Percentiles rank a stretch among this genome's conserved stretches.
phyloP scores from a whole-genome alignment of 192 early-diverging fungal genomes.

The Endogone sp. region DNA sequence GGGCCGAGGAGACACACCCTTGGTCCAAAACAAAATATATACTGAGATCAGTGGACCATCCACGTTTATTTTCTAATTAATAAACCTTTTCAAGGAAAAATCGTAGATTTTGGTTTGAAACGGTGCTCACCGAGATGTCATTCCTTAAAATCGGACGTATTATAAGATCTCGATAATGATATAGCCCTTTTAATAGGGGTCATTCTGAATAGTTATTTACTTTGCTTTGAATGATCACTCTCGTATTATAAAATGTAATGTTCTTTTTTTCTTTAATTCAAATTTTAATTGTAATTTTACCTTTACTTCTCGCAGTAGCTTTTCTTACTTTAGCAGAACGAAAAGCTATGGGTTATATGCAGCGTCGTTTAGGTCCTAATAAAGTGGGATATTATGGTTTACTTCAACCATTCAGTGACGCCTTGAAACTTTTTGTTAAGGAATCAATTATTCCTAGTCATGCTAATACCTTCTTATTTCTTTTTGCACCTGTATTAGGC shows the following conservation, averaged over 20 bases:
- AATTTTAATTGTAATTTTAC: constrained; percentile 39
- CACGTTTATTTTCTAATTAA: too few species aligned
- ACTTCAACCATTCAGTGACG: constrained; percentile 54
- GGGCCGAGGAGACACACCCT: too few species aligned
- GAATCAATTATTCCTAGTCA: constrained; percentile 36
- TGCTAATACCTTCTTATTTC: constrained; percentile 5
- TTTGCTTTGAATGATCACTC: too few species aligned
- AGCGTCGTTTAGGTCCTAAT: constrained; percentile 45
- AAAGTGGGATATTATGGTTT: constrained; percentile 46
- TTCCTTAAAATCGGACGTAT: too few species aligned
- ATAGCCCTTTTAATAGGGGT: too few species aligned
- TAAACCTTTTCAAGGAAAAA: too few species aligned
- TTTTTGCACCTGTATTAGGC: background rate
- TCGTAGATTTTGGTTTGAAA: too few species aligned
- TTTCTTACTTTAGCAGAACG: constrained; percentile 52
- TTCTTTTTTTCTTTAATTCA: constrained; percentile 46
- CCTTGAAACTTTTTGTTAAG: constrained; percentile 52
- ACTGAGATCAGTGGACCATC: too few species aligned
- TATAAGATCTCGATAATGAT: too few species aligned
- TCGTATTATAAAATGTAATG: constrained; percentile 13
- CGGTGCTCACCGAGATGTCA: too few species aligned
- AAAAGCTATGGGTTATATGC: constrained; percentile 47
- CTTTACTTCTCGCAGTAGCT: constrained; percentile 42
- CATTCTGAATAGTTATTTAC: too few species aligned
- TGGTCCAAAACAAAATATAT: too few species aligned